Evolutionary conservation across 176 grass and related monocot genomes (phyloP).

Genomic region (Zoysia pacifica): DNA sequence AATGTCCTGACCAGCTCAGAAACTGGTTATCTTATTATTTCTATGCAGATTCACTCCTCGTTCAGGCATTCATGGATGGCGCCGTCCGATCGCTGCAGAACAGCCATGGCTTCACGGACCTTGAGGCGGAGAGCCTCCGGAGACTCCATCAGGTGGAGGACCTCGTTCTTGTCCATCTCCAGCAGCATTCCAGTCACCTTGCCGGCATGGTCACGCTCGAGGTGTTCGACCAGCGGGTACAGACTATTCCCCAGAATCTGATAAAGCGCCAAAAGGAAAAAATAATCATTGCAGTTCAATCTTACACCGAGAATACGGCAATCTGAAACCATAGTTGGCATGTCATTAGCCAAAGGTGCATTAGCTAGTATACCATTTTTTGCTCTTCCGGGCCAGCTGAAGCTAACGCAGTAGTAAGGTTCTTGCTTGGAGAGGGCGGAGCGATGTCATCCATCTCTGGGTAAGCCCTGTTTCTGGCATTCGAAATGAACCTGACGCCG

Average conservation of each 20-base stretch:
- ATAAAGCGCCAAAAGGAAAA: background rate
- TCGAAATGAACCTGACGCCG: slow-evolving; percentile 14
- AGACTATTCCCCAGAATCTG: slow-evolving; percentile 54
- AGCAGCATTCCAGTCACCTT: slow-evolving; percentile 68
- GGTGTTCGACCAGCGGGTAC: slow-evolving; percentile 38
- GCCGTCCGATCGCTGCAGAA: background rate
- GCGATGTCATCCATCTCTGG: background rate
- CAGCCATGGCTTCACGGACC: slow-evolving; percentile 43
- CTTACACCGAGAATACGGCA: background rate
- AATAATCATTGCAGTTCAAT: background rate
- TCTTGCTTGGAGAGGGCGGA: background rate
- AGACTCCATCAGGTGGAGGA: slow-evolving; percentile 49
- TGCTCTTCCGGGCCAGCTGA: slow-evolving; percentile 28
- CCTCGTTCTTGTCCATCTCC: slow-evolving; percentile 55
- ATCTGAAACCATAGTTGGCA: background rate
- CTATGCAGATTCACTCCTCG: background rate
- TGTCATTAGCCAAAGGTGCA: too few species aligned
- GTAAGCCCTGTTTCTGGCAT: slow-evolving; percentile 1
- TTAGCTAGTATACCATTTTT: slow-evolving; percentile 24
- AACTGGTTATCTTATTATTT: background rate
- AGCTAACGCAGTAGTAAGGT: slow-evolving; percentile 19
- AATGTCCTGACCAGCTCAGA: background rate
- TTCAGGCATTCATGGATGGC: background rate
- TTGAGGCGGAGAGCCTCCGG: slow-evolving; percentile 41
- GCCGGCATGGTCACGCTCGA: slow-evolving; percentile 24